A percentile compares a stretch with the other conserved stretches of the same genome.
phyloP scores from a whole-genome alignment of 108 stramenopile species.

The Epipyxis sp. region DNA sequence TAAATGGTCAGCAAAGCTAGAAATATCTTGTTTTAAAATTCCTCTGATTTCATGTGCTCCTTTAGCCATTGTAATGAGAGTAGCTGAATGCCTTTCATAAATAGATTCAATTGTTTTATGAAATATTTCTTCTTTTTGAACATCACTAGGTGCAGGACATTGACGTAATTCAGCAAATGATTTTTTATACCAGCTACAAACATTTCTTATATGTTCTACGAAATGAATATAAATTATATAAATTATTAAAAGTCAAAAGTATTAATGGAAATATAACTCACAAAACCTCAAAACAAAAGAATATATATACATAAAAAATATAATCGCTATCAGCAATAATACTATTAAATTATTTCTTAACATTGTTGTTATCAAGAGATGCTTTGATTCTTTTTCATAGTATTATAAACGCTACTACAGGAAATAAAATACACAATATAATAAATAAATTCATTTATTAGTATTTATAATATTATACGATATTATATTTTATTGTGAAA shows the following conservation, averaged over 20 bases:
- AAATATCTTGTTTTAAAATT: slow-evolving; percentile 57
- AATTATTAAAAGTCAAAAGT: not conserved
- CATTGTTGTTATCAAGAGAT: too few relatives aligned
- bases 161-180: slow-evolving; percentile 76
- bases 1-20: slow-evolving; percentile 12
- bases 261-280: slow-evolving; percentile 31
- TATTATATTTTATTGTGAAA: too few relatives aligned
- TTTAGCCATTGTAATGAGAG: slow-evolving; percentile 91
- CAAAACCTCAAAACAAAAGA: slow-evolving; percentile 41
- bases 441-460: too few relatives aligned
- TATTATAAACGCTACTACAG: too few relatives aligned
- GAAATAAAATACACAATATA: too few relatives aligned
- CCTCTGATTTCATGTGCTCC: slow-evolving; percentile 75
- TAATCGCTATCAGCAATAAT: too few relatives aligned
- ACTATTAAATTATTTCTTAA: too few relatives aligned
- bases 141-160: slow-evolving; percentile 63
- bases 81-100: slow-evolving; percentile 84
- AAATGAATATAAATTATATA: slow-evolving; percentile 47
- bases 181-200: slow-evolving; percentile 81
- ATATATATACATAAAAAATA: slow-evolving; percentile 64
- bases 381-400: too few relatives aligned
- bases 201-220: slow-evolving; percentile 66
- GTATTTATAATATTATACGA: too few relatives aligned
- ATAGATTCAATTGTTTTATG: slow-evolving; percentile 74
- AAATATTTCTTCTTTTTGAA: slow-evolving; percentile 69